Base-by-base conservation (phyloP, 768 basidiomycete genomes). In the Pleurotus tuber-regium region DNA sequence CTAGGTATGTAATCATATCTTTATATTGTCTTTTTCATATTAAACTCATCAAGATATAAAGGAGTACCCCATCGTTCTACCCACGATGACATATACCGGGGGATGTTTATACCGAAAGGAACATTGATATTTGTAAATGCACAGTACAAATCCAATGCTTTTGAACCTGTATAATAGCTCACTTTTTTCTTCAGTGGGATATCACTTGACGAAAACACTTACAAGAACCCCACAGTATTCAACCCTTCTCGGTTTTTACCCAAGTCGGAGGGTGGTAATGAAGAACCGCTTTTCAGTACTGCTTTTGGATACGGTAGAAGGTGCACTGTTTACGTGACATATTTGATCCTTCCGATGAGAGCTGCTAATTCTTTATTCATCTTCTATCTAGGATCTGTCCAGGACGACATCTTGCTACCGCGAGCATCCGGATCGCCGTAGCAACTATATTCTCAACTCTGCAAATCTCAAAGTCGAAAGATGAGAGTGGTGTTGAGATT, bases 141-240 rank as follows among this genome's bases (percentile, higher is more conserved):
- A 11, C 19, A 35, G 44, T 47, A 19, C 62, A 3, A 58, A 69
- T 33, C 71, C 72, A 0, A 54, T 64, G 2, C 53, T 46, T 1
- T 73, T 72, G 59, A 61, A 60, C 4, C 72, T 70, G 0, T 66
- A 66, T 40, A 61, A 66, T 4, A 69, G 59, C 44, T 30, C 55
- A 2, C 19, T 16, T 42, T 5, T 21, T 7, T 42, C 41, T 25
- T 55, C n/a, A n/a, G n/a, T n/a, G n/a, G n/a, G n/a, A n/a, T n/a
- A n/a, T n/a, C n/a, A n/a, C n/a, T n/a, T n/a, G n/a, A n/a, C n/a
- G n/a, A n/a, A n/a, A n/a, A n/a, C n/a, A n/a, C n/a, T n/a, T n/a
- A n/a, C n/a, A n/a, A n/a, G n/a, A n/a, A n/a, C n/a, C n/a, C n/a
- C n/a, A n/a, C n/a, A n/a, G n/a, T n/a, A n/a, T n/a, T n/a, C n/a